Evolutionary conservation across 306 rosid genomes (phyloP).

Genomic region (Urtica urens): DNA sequence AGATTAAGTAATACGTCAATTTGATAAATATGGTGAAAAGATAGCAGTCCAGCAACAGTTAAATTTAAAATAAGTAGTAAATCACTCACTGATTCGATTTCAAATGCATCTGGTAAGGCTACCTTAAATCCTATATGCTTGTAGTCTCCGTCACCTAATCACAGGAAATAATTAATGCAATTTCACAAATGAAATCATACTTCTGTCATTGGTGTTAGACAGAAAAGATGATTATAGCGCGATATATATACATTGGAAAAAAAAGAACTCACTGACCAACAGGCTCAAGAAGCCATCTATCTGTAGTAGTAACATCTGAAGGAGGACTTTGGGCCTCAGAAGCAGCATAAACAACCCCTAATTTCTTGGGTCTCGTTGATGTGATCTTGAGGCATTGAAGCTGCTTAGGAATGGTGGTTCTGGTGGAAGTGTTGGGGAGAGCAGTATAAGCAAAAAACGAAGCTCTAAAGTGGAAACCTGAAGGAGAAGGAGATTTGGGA

Average conservation of each 20-base stretch:
- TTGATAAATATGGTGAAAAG: slow-evolving; percentile 14
- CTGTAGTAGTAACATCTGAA: slow-evolving; percentile 14
- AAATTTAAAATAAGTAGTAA: no score
- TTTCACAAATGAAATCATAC: not conserved
- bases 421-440: slow-evolving; percentile 18
- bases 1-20: no score
- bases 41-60: no score
- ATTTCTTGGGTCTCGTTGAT: slow-evolving; percentile 14
- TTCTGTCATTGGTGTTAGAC: not conserved
- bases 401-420: slow-evolving; percentile 24
- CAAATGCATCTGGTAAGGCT: slow-evolving; percentile 64
- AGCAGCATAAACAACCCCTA: slow-evolving; percentile 23
- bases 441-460: slow-evolving; percentile 26
- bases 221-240: not conserved
- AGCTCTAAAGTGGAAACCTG: slow-evolving; percentile 17
- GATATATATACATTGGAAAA: not conserved
- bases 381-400: slow-evolving; percentile 12
- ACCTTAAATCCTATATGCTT: slow-evolving; percentile 77
- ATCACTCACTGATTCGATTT: slow-evolving; percentile 69
- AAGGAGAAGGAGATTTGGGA: slow-evolving; percentile 22
- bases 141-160: slow-evolving; percentile 71
- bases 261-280: slow-evolving; percentile 38
- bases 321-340: slow-evolving; percentile 29
- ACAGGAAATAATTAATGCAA: no score
- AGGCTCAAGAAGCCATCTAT: slow-evolving; percentile 83